Evolutionary conservation across 2,329 filamentous ascomycete species (phyloP).

Genomic region (Dryadomyces quercivorus): DNA sequence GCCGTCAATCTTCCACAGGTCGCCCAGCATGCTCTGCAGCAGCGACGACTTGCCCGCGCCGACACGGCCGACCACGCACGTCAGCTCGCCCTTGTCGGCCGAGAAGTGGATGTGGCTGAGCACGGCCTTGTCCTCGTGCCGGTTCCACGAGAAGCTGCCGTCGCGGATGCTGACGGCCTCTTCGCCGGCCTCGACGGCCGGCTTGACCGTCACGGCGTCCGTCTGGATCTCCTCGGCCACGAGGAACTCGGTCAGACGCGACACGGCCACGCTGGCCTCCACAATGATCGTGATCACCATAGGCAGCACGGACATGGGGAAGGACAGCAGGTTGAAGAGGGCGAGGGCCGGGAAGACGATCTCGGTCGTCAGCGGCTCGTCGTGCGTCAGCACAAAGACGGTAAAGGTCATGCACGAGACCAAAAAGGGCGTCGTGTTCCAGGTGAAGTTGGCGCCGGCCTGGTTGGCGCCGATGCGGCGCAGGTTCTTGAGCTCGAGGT

Average conservation of each 20-base stretch:
- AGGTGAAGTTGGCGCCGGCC: conserved; percentile 92
- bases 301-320: conserved; percentile 83
- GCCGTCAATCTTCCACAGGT: conserved; percentile 81
- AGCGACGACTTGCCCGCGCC: conserved; percentile 91
- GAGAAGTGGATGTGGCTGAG: conserved; percentile 79
- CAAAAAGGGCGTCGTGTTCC: conserved; percentile 93
- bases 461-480: conserved; percentile 93
- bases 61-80: conserved; percentile 88
- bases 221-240: conserved; percentile 79
- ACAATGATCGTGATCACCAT: conserved; percentile 98
- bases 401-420: conserved; percentile 95
- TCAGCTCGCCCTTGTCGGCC: conserved; percentile 84
- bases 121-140: conserved; percentile 57
- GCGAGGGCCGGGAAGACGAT: conserved; percentile 93
- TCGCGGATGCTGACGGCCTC: conserved; percentile 76
- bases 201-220: conserved; percentile 63
- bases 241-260: conserved; percentile 74
- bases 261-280: conserved; percentile 86
- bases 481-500: conserved; percentile 87
- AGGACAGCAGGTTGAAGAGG: conserved; percentile 90
- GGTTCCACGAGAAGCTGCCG: conserved; percentile 90
- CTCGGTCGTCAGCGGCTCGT: conserved; percentile 75
- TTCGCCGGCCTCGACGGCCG: conserved; percentile 68
- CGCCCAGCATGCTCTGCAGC: conserved; percentile 76
- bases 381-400: conserved; percentile 77